These are phyloP conservation scores for Ceratocystis papillata DNA, from an alignment of 2,329 filamentous ascomycete species.

Conservation along the genomic window DNA sequence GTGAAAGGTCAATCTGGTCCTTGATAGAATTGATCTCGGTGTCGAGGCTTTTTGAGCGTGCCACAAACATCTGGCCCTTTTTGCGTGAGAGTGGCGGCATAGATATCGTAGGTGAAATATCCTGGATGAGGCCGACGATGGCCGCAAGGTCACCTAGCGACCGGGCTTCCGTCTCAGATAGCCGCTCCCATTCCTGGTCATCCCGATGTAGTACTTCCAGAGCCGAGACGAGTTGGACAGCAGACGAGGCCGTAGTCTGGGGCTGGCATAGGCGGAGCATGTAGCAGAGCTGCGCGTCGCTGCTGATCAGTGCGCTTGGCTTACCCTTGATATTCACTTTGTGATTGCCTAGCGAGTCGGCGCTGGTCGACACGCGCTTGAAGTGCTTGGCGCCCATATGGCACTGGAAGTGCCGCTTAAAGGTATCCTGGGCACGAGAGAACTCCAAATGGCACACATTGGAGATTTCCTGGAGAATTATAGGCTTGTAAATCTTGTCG, in stretches of 20 bases:
- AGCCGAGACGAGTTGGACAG: slow-evolving; percentile 40
- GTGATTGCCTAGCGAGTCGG: slow-evolving; percentile 32
- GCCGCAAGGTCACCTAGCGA: slow-evolving; percentile 33
- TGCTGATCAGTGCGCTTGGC: slow-evolving; percentile 33
- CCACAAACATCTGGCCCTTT: slow-evolving; percentile 34
- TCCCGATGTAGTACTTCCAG: slow-evolving; percentile 33
- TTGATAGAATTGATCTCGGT: slow-evolving; percentile 34
- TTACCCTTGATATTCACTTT: slow-evolving; percentile 35
- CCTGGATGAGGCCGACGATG: slow-evolving; percentile 34
- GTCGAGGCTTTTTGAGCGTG: slow-evolving; percentile 31
- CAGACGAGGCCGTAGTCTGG: slow-evolving; percentile 31
- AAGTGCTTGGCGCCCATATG: slow-evolving; percentile 34
- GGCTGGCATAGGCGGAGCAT: slow-evolving; percentile 36
- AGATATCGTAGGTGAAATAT: slow-evolving; percentile 31
- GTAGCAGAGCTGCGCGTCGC: slow-evolving; percentile 36
- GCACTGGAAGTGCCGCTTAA: slow-evolving; percentile 36
- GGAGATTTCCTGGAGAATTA: slow-evolving; percentile 38
- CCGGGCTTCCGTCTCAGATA: slow-evolving; percentile 31
- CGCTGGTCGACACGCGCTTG: slow-evolving; percentile 32
- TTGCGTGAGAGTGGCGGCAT: slow-evolving; percentile 35
- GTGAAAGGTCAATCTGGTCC: slow-evolving; percentile 32
- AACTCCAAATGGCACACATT: slow-evolving; percentile 39
- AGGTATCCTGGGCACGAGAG: slow-evolving; percentile 31
- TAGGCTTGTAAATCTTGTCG: slow-evolving; percentile 30
- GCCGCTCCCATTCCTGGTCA: slow-evolving; percentile 30